Evolutionary conservation across 1,284 basidiomycete genomes (phyloP).

Genomic region (Rhodotorula sp.): DNA sequence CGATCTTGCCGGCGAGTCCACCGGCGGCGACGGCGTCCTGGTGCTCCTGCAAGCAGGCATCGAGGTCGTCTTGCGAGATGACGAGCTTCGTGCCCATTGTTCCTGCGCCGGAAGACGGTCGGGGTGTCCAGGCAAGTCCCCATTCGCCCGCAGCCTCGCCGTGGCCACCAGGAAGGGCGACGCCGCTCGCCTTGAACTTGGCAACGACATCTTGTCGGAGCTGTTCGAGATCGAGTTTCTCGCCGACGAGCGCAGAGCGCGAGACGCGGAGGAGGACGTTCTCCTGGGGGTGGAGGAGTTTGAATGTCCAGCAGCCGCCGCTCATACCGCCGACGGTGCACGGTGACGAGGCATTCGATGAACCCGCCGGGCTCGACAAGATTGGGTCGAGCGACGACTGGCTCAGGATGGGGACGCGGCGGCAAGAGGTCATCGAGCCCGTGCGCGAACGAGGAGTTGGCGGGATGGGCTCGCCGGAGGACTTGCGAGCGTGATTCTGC

Average conservation of each 20-base stretch:
- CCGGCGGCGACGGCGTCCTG: background rate
- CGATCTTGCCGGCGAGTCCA: slow-evolving; percentile 15
- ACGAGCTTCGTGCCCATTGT: slow-evolving; percentile 13
- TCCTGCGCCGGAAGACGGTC: background rate
- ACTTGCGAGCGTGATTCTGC: background rate
- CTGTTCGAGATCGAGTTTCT: slow-evolving; percentile 5
- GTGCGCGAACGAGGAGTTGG: slow-evolving; percentile 18
- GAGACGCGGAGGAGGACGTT: slow-evolving; percentile 33
- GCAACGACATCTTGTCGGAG: slow-evolving; percentile 8
- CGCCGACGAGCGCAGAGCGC: background rate
- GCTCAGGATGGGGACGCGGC: slow-evolving; percentile 20
- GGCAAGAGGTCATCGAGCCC: slow-evolving; percentile 19
- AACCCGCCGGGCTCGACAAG: slow-evolving; percentile 23
- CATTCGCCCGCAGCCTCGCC: slow-evolving; percentile 11
- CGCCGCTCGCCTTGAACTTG: slow-evolving; percentile 25
- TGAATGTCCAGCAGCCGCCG: slow-evolving; percentile 27
- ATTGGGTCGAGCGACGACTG: slow-evolving; percentile 34
- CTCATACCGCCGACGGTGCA: background rate
- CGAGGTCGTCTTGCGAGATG: slow-evolving; percentile 20
- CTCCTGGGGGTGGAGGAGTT: slow-evolving; percentile 24
- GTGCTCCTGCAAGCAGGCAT: slow-evolving; percentile 4
- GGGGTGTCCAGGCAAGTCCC: slow-evolving; percentile 9
- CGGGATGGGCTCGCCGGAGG: slow-evolving; percentile 1
- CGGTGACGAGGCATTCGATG: slow-evolving; percentile 2
- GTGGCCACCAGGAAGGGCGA: slow-evolving; percentile 5